Evolutionary conservation across 2,329 filamentous ascomycete genomes (phyloP).

Genomic region (Zelopaecilomyces penicillatus): DNA sequence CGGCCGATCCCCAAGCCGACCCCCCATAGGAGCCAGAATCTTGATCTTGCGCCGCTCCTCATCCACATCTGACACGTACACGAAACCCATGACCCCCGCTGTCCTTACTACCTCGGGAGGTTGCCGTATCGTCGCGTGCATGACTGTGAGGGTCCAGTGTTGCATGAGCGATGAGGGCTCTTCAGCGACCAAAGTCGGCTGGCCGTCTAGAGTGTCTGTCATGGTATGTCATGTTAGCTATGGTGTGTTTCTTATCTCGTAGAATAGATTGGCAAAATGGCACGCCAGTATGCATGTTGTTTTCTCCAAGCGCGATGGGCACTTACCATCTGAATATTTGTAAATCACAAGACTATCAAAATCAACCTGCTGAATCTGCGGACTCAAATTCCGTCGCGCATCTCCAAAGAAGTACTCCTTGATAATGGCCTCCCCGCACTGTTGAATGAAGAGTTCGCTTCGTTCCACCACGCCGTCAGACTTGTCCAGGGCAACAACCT

Average conservation of each 20-base stretch:
- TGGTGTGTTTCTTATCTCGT: conserved; percentile 1
- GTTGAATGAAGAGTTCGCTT: conserved; percentile 65
- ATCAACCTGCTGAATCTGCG: conserved; percentile 77
- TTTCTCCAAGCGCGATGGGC: too few species aligned
- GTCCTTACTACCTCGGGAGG: conserved; percentile 65
- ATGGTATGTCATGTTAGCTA: neutral
- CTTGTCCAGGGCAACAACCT: conserved; percentile 70
- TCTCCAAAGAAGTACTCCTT: conserved; percentile 94
- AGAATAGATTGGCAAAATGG: too few species aligned
- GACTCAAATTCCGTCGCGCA: conserved; percentile 65
- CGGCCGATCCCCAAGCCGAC: conserved; percentile 68
- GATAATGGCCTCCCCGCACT: conserved; percentile 65
- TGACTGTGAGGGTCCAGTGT: conserved; percentile 77
- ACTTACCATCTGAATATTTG: conserved; percentile 53
- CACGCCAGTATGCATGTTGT: neutral
- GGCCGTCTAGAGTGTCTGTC: conserved; percentile 16
- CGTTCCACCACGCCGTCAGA: conserved; percentile 78
- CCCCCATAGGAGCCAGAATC: conserved; percentile 75
- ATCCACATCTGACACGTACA: conserved; percentile 89
- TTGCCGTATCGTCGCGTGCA: conserved; percentile 65
- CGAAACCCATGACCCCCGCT: conserved; percentile 80
- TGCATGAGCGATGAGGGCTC: conserved; percentile 60
- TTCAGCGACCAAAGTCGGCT: conserved; percentile 50
- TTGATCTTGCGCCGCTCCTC: conserved; percentile 73
- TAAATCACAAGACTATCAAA: conserved; percentile 69